Conservation (phyloP, 371 early-diverging fungal genomes). For the Mucor mucedo region DNA sequence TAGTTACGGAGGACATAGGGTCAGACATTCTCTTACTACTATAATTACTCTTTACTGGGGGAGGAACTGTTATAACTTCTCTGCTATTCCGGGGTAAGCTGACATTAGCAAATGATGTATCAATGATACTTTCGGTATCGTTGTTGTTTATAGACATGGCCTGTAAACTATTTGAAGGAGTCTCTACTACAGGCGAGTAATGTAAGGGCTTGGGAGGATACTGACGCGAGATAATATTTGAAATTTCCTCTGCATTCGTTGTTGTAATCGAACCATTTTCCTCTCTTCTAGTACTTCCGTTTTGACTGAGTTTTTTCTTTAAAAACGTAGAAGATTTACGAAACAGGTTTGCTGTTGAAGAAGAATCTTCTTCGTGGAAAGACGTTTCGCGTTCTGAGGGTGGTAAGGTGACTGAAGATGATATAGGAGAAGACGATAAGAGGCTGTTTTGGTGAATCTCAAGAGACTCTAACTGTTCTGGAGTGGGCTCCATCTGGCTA, state of each 20-base stretch:
- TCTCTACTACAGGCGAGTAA: constrained; percentile 37
- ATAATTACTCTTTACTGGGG: background rate
- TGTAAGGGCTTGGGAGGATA: constrained; percentile 46
- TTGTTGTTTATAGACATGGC: background rate
- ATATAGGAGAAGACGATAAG: constrained; percentile 6
- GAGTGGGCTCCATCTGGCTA: background rate
- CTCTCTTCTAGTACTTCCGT: background rate
- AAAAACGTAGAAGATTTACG: constrained; percentile 20
- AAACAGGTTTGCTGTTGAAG: constrained; percentile 13
- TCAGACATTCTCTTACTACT: background rate
- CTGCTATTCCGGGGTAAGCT: background rate
- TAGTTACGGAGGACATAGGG: background rate
- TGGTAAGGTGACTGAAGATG: constrained; percentile 14
- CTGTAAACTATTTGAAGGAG: constrained; percentile 18
- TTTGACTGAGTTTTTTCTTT: constrained; percentile 14
- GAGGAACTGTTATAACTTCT: background rate
- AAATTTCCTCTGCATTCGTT: constrained; percentile 14
- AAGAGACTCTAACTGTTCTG: background rate
- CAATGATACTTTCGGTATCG: constrained; percentile 1
- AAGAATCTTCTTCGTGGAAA: background rate
- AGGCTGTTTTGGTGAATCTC: background rate
- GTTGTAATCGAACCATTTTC: constrained; percentile 15
- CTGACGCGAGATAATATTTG: constrained; percentile 22
- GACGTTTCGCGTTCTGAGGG: background rate
- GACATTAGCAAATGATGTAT: background rate